A percentile compares a stretch with the other conserved stretches of the same genome.
These are phyloP conservation scores for Nemania abortiva DNA, from an alignment of 2,329 filamentous ascomycete genomes.

Conservation along the genomic window DNA sequence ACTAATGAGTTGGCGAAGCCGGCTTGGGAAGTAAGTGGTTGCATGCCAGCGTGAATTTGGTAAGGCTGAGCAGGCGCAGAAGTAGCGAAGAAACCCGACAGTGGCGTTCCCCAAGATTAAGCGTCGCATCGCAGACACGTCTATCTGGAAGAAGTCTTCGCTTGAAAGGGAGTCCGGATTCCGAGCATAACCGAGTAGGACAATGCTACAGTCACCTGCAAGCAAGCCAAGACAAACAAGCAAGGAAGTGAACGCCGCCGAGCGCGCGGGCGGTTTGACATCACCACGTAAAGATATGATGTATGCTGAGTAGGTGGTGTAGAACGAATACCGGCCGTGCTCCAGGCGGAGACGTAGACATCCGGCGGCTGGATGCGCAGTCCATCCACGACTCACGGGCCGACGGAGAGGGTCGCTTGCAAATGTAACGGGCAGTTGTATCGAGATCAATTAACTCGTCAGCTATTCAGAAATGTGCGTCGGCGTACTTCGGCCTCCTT, in stretches of 20 bases:
- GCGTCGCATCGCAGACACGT: conserved; percentile 46
- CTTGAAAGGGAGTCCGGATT: conserved; percentile 43
- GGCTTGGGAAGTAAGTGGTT: conserved; percentile 17
- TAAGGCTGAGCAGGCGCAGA: conserved; percentile 47
- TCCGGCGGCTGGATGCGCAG: conserved; percentile 28
- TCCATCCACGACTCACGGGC: conserved; percentile 28
- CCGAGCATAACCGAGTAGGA: conserved; percentile 43
- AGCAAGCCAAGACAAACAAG: conserved; percentile 28
- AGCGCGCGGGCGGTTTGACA: conserved; percentile 21
- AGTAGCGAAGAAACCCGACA: conserved; percentile 15
- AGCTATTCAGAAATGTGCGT: conserved; percentile 69
- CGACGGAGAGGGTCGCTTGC: conserved; percentile 26
- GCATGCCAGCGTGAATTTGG: conserved; percentile 31
- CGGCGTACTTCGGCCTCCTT: conserved; percentile 81
- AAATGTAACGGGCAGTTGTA: conserved; percentile 32
- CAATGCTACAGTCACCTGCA: conserved; percentile 40
- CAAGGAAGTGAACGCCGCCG: conserved; percentile 25
- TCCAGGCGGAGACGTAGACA: conserved; percentile 21
- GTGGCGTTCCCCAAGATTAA: conserved; percentile 38
- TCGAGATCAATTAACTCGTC: conserved; percentile 46
- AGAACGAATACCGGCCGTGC: conserved; percentile 18
- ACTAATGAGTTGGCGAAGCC: conserved; percentile 18
- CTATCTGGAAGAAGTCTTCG: conserved; percentile 47
- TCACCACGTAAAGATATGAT: conserved; percentile 21
- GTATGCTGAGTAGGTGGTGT: conserved; percentile 2